Evolutionary conservation across 1,139 yeast species (phyloP).

Genomic region (Zygosaccharomyces pseudobailii): DNA sequence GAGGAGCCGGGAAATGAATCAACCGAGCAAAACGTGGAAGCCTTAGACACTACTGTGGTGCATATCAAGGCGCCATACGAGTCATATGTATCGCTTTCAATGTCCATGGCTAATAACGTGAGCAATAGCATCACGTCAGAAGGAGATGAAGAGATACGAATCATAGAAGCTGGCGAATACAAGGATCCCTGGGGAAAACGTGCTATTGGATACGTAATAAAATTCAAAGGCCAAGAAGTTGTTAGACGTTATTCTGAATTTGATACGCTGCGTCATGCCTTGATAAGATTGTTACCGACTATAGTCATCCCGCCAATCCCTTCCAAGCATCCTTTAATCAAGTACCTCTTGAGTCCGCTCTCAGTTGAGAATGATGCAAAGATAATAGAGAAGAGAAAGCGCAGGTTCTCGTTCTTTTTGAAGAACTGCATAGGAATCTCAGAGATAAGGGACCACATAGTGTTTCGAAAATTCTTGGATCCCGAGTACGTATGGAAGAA

Average conservation of each 20-base stretch:
- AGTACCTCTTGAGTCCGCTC: conserved; percentile 44
- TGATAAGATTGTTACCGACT: conserved; percentile 73
- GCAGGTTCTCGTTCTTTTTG: conserved; percentile 72
- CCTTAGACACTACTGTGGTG: conserved; percentile 1
- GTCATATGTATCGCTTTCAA: conserved; percentile 24
- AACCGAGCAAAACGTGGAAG: conserved; percentile 1
- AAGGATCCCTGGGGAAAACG: conserved; percentile 48
- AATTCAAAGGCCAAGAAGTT: conserved; percentile 54
- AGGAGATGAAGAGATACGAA: conserved; percentile 16
- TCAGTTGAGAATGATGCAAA: conserved; percentile 51
- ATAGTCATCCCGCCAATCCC: conserved; percentile 93
- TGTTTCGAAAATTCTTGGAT: conserved; percentile 74
- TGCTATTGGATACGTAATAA: conserved; percentile 79
- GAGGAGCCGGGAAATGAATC: conserved; percentile 1
- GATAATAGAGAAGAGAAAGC: conserved; percentile 59
- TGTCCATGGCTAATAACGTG: conserved; percentile 21
- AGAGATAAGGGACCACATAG: conserved; percentile 47
- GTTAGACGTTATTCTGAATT: conserved; percentile 89
- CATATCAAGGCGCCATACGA: conserved; percentile 12
- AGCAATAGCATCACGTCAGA: neutral
- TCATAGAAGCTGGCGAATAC: conserved; percentile 33
- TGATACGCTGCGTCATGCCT: conserved; percentile 67
- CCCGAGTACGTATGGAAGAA: conserved; percentile 77
- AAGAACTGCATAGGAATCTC: conserved; percentile 65
- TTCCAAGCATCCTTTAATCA: conserved; percentile 67